Percentiles rank a stretch among this genome's conserved stretches.
Evolutionary conservation across 1,284 basidiomycete genomes (phyloP).

Genomic region (Ceratobasidium sp.): DNA sequence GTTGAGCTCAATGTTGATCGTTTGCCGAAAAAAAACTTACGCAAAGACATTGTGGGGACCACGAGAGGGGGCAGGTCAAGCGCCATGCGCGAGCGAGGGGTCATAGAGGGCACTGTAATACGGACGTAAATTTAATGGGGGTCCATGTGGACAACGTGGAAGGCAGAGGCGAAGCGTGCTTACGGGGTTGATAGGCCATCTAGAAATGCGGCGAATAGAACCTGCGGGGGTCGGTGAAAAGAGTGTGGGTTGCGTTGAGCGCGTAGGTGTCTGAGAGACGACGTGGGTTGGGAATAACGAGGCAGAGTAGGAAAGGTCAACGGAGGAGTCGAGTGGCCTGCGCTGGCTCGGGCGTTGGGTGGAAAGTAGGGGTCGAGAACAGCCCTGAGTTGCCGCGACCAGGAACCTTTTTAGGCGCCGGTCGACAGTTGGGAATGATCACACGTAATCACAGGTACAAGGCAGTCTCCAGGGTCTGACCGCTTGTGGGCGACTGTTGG

Average conservation of each 20-base stretch:
- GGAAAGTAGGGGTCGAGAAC: slow-evolving; percentile 23
- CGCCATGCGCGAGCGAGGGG: slow-evolving; percentile 44
- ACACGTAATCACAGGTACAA: slow-evolving; percentile 14
- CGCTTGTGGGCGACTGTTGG: background rate
- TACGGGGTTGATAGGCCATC: slow-evolving; percentile 47
- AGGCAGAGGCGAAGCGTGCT: slow-evolving; percentile 28
- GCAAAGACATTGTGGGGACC: slow-evolving; percentile 41
- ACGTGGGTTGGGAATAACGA: slow-evolving; percentile 4
- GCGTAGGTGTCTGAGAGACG: slow-evolving; percentile 42
- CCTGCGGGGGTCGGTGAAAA: slow-evolving; percentile 21
- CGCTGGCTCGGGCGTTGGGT: slow-evolving; percentile 43
- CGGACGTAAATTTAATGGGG: background rate
- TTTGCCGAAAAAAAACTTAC: slow-evolving; percentile 18
- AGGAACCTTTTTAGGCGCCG: slow-evolving; percentile 34
- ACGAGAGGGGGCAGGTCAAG: slow-evolving; percentile 44
- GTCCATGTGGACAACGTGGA: slow-evolving; percentile 11
- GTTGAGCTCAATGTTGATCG: slow-evolving; percentile 22
- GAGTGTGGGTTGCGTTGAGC: slow-evolving; percentile 43
- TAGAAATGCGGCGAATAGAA: slow-evolving; percentile 30
- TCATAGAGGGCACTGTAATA: slow-evolving; percentile 9
- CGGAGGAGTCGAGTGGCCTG: slow-evolving; percentile 36
- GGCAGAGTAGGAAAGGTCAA: slow-evolving; percentile 27
- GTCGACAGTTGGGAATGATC: slow-evolving; percentile 8
- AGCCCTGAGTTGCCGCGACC: slow-evolving; percentile 19
- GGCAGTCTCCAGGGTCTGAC: background rate